Conservation (phyloP, 75 land plant species). For the Azolla pinnata region DNA sequence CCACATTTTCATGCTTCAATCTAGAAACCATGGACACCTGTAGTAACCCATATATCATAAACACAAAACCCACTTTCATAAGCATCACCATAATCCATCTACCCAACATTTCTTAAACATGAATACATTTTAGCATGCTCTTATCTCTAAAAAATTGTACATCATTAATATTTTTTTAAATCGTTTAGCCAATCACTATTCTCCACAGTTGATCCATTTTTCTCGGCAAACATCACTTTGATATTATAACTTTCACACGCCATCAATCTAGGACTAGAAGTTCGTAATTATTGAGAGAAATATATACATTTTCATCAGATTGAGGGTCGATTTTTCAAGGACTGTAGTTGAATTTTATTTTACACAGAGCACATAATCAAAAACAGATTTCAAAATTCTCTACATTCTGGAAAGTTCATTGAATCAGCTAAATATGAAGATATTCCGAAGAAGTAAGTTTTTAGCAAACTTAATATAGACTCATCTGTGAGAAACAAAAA, state of each 20-base stretch:
- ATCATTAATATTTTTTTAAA: neutral
- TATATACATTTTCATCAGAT: neutral
- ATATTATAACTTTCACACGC: neutral
- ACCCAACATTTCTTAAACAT: neutral
- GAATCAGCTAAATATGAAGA: constrained; percentile 84
- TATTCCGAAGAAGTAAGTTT: constrained; percentile 77
- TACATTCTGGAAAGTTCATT: constrained; percentile 76
- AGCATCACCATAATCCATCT: no score
- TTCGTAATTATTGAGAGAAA: neutral
- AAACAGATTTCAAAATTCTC: neutral
- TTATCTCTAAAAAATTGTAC: neutral
- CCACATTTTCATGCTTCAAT: constrained; percentile 57
- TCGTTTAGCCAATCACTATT: no score
- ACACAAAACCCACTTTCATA: no score
- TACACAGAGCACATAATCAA: no score
- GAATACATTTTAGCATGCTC: neutral
- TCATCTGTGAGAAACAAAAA: neutral
- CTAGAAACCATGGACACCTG: constrained; percentile 67
- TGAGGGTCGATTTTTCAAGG: no score
- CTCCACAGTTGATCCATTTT: neutral
- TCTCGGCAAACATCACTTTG: neutral
- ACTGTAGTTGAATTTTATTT: no score
- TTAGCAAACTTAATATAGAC: constrained; percentile 3
- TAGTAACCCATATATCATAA: no score
- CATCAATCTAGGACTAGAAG: neutral